Evolutionary conservation across 352 stramenopile species (phyloP).

Genomic region (Phytophthora ohioensis): DNA sequence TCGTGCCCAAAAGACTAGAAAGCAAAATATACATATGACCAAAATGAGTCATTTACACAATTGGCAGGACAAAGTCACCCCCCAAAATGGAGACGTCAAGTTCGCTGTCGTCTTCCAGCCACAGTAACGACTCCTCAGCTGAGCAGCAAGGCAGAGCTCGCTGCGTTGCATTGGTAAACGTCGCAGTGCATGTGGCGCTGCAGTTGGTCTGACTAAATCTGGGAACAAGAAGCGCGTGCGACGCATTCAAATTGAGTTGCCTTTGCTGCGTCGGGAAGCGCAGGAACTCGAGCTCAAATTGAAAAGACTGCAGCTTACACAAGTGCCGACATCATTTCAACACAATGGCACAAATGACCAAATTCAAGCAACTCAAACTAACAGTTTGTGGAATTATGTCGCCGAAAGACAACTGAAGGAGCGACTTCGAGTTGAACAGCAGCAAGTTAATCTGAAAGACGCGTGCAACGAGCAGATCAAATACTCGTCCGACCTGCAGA

Average conservation of each 20-base stretch:
- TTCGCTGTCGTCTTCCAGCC: too few relatives aligned
- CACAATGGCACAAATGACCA: neutral
- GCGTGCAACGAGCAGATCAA: neutral
- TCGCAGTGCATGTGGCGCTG: neutral
- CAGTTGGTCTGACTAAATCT: neutral
- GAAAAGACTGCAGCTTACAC: neutral
- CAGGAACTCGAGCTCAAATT: conserved; percentile 1
- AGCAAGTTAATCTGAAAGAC: neutral
- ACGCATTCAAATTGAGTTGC: conserved; percentile 3
- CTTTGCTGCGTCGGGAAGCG: neutral
- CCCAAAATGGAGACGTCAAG: too few relatives aligned
- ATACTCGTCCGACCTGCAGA: conserved; percentile 17
- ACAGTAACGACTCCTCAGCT: neutral
- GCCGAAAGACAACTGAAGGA: conserved; percentile 1
- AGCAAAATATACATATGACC: too few relatives aligned
- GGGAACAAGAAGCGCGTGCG: conserved; percentile 4
- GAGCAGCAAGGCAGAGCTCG: neutral
- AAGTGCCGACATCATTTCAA: neutral
- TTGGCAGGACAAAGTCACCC: too few relatives aligned
- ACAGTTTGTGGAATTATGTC: neutral
- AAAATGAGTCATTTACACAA: too few relatives aligned
- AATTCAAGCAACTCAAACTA: neutral
- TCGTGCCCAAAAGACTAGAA: too few relatives aligned
- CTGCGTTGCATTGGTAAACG: neutral
- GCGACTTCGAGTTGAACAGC: neutral